A percentile compares a stretch with the other conserved stretches of the same genome.
Conservation (phyloP, 371 early-diverging fungal genomes). For the Apophysomyces variabilis region DNA sequence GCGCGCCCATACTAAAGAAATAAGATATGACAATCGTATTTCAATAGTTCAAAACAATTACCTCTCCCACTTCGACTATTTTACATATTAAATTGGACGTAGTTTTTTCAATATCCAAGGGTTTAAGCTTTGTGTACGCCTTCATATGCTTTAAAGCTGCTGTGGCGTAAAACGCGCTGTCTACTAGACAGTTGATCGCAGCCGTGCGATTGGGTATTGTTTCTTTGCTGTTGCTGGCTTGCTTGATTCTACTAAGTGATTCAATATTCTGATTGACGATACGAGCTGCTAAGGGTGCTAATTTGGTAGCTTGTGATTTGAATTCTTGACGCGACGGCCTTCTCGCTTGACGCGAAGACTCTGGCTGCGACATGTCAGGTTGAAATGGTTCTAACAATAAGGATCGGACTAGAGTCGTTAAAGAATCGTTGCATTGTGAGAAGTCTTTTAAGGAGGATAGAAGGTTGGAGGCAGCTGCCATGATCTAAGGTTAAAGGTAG, state of each 20-base stretch:
- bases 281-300: slow-evolving; percentile 42
- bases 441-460: slow-evolving; percentile 21
- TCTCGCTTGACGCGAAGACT: neutral
- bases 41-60: slow-evolving; percentile 10
- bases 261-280: slow-evolving; percentile 49
- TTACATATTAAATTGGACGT: slow-evolving; percentile 49
- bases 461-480: neutral
- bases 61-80: slow-evolving; percentile 51
- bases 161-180: slow-evolving; percentile 41
- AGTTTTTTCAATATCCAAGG: slow-evolving; percentile 48
- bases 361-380: slow-evolving; percentile 23
- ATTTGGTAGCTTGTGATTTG: slow-evolving; percentile 27
- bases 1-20: slow-evolving; percentile 40
- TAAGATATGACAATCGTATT: neutral
- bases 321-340: slow-evolving; percentile 33
- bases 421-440: slow-evolving; percentile 33
- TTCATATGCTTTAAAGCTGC: slow-evolving; percentile 45
- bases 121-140: slow-evolving; percentile 32
- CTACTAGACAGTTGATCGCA: slow-evolving; percentile 41
- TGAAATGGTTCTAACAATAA: slow-evolving; percentile 45
- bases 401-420: slow-evolving; percentile 24
- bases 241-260: slow-evolving; percentile 26
- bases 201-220: slow-evolving; percentile 9
- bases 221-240: neutral
- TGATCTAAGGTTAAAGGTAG: neutral